These are phyloP conservation scores for Leptoxyphium fumago DNA, from an alignment of 2,329 filamentous ascomycete species.

Conservation along the genomic window DNA sequence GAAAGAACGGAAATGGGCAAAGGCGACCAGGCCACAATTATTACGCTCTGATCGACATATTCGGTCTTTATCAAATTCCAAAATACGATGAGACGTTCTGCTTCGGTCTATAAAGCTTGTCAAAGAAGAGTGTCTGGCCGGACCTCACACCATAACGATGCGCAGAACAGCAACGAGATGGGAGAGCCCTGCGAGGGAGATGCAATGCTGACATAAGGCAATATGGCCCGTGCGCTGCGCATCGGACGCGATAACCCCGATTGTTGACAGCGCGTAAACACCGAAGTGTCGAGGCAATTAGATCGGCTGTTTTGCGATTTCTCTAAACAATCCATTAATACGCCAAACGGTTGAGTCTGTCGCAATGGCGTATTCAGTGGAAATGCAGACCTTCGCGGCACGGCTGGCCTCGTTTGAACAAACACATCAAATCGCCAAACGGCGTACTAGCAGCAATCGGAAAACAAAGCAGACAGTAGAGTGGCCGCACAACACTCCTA, in stretches of 20 bases:
- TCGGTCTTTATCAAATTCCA: background rate
- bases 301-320: background rate
- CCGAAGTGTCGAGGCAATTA: background rate
- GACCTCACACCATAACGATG: too few species aligned
- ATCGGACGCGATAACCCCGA: background rate
- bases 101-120: background rate
- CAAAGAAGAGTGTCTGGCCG: too few species aligned
- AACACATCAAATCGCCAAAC: conserved; percentile 48
- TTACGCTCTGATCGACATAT: background rate
- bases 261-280: conserved; percentile 2
- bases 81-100: background rate
- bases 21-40: conserved; percentile 2
- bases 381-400: conserved; percentile 52
- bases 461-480: conserved; percentile 38
- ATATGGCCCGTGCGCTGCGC: background rate
- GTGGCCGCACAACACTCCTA: conserved; percentile 67
- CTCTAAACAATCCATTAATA: too few species aligned
- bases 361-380: conserved; percentile 24
- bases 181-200: background rate
- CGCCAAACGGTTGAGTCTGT: too few species aligned
- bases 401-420: conserved; percentile 69
- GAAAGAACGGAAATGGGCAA: conserved; percentile 3
- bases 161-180: too few species aligned
- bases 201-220: background rate
- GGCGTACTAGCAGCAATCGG: conserved; percentile 53